Percentiles rank a stretch among this genome's conserved stretches.
These are phyloP conservation scores for Primulina eburnea DNA, from an alignment of 257 asterid genomes.

Conservation along the genomic window DNA sequence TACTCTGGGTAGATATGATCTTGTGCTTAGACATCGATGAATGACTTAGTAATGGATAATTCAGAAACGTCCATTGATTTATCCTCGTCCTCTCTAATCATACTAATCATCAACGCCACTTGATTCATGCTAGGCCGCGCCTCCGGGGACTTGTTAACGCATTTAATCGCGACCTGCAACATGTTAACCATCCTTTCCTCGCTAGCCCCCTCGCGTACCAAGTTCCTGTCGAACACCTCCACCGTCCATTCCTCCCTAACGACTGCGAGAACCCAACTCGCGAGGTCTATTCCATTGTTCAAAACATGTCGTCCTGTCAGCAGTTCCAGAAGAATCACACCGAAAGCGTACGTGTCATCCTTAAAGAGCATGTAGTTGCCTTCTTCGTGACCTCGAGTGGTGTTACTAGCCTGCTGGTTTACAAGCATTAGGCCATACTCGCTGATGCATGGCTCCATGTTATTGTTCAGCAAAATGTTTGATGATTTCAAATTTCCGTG, in stretches of 20 bases:
- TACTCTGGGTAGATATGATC: no score
- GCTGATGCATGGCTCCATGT: conserved; percentile 59
- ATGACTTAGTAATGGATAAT: conserved; percentile 34
- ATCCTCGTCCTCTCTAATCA: conserved; percentile 61
- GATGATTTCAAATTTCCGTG: conserved; percentile 84
- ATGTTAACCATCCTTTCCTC: conserved; percentile 71
- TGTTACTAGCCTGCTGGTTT: conserved; percentile 25
- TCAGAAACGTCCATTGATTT: conserved; percentile 57
- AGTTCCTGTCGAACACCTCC: conserved; percentile 61
- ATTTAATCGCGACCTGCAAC: conserved; percentile 59
- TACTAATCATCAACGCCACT: conserved; percentile 44
- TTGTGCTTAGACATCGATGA: conserved; percentile 22
- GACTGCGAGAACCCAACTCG: conserved; percentile 67
- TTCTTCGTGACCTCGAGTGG: conserved; percentile 29
- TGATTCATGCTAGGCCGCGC: conserved; percentile 54
- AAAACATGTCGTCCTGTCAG: conserved; percentile 58
- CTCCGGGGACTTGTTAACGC: conserved; percentile 38
- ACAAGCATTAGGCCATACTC: conserved; percentile 61
- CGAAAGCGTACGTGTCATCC: conserved; percentile 50
- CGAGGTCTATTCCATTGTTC: conserved; percentile 54
- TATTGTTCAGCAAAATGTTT: conserved; percentile 50
- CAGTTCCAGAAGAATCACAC: conserved; percentile 67
- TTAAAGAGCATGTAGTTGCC: conserved; percentile 33
- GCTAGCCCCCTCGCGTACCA: conserved; percentile 58
- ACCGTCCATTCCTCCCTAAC: conserved; percentile 80